phyloP scores from a whole-genome alignment of 805 yeast species.

The Candida oleophila region DNA sequence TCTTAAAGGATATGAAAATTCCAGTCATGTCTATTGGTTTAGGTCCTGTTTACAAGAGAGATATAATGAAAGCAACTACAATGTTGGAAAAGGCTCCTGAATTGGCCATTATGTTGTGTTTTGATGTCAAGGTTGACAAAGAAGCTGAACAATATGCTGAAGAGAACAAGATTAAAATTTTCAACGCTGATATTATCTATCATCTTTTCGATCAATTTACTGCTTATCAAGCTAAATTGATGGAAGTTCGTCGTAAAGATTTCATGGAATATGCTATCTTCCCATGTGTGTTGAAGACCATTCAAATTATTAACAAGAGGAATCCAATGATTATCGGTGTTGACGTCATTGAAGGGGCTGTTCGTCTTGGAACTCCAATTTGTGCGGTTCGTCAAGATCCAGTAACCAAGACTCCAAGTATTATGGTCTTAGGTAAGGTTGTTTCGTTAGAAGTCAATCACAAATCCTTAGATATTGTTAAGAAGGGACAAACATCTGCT shows the following conservation, averaged over 20 bases:
- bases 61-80: slow-evolving; percentile 94
- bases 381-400: slow-evolving; percentile 92
- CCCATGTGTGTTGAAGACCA: slow-evolving; percentile 93
- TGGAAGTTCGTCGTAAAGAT: slow-evolving; percentile 89
- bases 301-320: slow-evolving; percentile 96
- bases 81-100: slow-evolving; percentile 97
- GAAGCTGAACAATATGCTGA: slow-evolving; percentile 98
- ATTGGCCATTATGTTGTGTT: slow-evolving; percentile 96
- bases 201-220: slow-evolving; percentile 95
- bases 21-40: slow-evolving; percentile 98
- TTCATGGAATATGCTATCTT: slow-evolving; percentile 84
- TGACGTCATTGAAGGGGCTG: slow-evolving; percentile 88
- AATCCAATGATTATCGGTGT: slow-evolving; percentile 99
- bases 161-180: slow-evolving; percentile 87
- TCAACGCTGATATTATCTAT: slow-evolving; percentile 95
- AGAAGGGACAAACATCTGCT: slow-evolving; percentile 93
- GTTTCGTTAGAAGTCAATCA: slow-evolving; percentile 95
- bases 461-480: slow-evolving; percentile 72
- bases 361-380: slow-evolving; percentile 91
- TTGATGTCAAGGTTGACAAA: slow-evolving; percentile 94
- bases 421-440: slow-evolving; percentile 82
- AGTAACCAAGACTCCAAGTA: slow-evolving; percentile 67
- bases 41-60: slow-evolving; percentile 98
- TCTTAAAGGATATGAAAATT: slow-evolving; percentile 97
- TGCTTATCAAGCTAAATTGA: slow-evolving; percentile 81